phyloP scores from a whole-genome alignment of 768 basidiomycete species.

The Lentinus brumalis region DNA sequence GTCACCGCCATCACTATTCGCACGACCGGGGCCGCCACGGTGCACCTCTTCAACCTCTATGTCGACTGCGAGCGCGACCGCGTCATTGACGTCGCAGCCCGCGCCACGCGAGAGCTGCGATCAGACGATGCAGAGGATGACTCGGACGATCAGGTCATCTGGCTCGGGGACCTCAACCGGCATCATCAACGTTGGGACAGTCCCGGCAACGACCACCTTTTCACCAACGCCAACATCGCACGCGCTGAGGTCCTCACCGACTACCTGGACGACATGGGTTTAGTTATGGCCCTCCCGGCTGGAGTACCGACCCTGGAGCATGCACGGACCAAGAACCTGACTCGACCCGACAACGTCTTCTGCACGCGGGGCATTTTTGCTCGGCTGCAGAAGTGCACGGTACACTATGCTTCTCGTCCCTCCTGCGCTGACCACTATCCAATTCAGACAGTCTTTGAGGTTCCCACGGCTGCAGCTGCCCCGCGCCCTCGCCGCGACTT shows the following conservation, averaged over 20 bases:
- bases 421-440: conserved; percentile 44
- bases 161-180: conserved; percentile 42
- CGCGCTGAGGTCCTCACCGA: conserved; percentile 31
- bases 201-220: conserved; percentile 34
- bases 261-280: too few relatives aligned
- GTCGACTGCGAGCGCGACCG: conserved; percentile 32
- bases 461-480: conserved; percentile 4
- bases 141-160: conserved; percentile 26
- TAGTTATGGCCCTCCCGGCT: conserved; percentile 36
- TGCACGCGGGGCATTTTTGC: conserved; percentile 18
- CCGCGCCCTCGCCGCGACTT: conserved; percentile 26
- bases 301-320: conserved; percentile 38
- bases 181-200: conserved; percentile 46
- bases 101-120: background rate
- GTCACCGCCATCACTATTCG: conserved; percentile 32
- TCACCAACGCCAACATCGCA: conserved; percentile 31
- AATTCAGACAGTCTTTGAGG: conserved; percentile 33
- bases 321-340: conserved; percentile 33
- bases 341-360: conserved; percentile 49
- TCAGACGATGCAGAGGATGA: background rate
- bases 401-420: conserved; percentile 17
- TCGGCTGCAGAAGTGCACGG: conserved; percentile 32
- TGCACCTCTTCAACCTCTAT: conserved; percentile 43
- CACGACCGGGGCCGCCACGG: conserved; percentile 9
- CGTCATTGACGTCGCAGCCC: conserved; percentile 15